phyloP scores from a whole-genome alignment of 2,329 filamentous ascomycete genomes.

The Periconia macrospinosa region DNA sequence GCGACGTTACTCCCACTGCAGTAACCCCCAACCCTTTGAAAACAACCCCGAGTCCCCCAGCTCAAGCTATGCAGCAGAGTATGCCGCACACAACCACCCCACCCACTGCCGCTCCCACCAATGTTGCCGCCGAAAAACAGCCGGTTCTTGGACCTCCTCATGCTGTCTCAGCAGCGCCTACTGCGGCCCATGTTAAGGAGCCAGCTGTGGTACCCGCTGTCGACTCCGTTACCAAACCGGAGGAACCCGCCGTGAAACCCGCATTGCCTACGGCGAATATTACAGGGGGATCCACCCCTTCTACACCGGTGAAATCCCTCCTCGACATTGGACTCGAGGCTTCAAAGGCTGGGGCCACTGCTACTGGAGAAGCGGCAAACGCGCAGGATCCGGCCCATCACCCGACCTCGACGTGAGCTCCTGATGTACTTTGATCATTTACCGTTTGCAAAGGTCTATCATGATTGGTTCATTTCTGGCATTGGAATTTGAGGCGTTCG shows the following conservation, averaged over 20 bases:
- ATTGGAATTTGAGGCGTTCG: too few relatives aligned
- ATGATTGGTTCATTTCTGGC: too few relatives aligned
- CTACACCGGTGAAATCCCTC: neutral
- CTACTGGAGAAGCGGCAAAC: neutral
- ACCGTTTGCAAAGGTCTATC: too few relatives aligned
- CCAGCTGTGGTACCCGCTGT: neutral
- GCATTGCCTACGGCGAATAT: too few relatives aligned
- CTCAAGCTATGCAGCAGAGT: neutral
- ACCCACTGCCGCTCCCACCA: neutral
- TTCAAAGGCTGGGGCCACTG: neutral
- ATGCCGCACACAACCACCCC: neutral
- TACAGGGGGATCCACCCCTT: too few relatives aligned
- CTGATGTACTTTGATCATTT: too few relatives aligned
- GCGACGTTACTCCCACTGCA: constrained; percentile 24
- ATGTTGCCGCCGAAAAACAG: neutral
- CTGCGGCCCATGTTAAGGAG: neutral
- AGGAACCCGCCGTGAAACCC: neutral
- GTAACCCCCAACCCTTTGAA: constrained; percentile 11
- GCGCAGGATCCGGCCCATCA: neutral
- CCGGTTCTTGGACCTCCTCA: neutral
- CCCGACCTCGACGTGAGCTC: neutral
- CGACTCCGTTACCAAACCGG: neutral
- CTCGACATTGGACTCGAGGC: neutral
- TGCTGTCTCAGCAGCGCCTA: neutral
- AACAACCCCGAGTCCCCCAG: constrained; percentile 3